Percentiles rank a stretch among this genome's conserved stretches.
Conservation (phyloP, 306 rosid species). For the Erythrophleum fordii region DNA sequence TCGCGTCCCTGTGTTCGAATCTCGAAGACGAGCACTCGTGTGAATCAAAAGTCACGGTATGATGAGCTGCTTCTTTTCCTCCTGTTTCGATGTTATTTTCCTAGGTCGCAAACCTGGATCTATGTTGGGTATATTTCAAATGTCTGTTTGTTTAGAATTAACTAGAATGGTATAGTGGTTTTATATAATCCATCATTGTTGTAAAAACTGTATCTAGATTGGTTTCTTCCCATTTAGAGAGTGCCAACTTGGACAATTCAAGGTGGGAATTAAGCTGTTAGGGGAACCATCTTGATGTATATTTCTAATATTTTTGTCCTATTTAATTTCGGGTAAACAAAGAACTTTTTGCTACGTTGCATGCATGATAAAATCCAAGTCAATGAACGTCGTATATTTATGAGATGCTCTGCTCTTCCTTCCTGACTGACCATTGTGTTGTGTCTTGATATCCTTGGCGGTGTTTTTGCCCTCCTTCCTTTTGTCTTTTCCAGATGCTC, state of each 20-base stretch:
- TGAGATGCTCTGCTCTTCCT: neutral
- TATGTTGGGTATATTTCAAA: conserved; percentile 6
- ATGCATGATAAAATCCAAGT: neutral
- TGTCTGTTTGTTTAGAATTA: conserved; percentile 18
- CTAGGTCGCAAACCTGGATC: conserved; percentile 23
- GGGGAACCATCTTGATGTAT: neutral
- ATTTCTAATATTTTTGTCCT: neutral
- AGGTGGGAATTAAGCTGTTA: neutral
- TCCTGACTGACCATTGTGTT: neutral
- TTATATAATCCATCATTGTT: neutral
- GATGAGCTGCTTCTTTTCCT: conserved; percentile 33
- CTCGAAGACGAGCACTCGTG: conserved; percentile 93
- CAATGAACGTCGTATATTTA: neutral
- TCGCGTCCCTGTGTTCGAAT: conserved; percentile 84
- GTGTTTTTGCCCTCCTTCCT: neutral
- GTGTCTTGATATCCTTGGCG: neutral
- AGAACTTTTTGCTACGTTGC: neutral
- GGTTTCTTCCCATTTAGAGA: neutral
- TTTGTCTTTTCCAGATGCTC: neutral
- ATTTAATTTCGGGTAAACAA: neutral
- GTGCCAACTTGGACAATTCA: neutral
- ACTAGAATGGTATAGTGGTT: neutral
- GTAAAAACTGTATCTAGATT: conserved; percentile 8
- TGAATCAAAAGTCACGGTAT: conserved; percentile 87
- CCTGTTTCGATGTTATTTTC: conserved; percentile 7